Evolutionary conservation across 2,329 filamentous ascomycete genomes (phyloP), one percentile per base, ranked within the genome.

Genomic region (Xylariaceae sp.): DNA sequence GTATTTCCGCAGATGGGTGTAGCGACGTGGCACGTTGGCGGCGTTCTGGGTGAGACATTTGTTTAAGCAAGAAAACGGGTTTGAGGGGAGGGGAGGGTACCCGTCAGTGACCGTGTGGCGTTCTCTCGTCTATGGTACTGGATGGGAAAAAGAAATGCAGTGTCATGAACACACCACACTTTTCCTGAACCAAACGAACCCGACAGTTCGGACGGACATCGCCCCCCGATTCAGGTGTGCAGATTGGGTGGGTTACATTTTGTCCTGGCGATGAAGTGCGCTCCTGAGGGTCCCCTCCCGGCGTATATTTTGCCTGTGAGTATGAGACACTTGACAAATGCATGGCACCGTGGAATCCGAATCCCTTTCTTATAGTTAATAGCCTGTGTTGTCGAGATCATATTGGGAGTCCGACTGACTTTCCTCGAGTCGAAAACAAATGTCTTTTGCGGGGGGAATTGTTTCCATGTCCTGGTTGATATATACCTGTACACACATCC

Each of bases 181-280:
- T 11, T 9, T 29, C 44, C n/a, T 49, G 34, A 47, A 34, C 19
- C 52, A 29, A 19, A 47, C 54, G 55, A 19, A 58, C 55, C 55
- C 53, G 53, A 53, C 55, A 58, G 34, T 46, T 39, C 50, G 52
- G 51, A n/a, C 50, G 49, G 49, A 49, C 35, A 44, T 34, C 34
- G 40, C 41, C 26, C 19, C 40, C 8, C 32, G 41, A 44, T 11
- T 40, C 34, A 19, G 4, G 46, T 31, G 41, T 44, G 42, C 19
- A 51, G n/a, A 39, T 32, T 41, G 29, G 43, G 34, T 6, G 35
- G 35, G 35, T 37, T 41, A 51, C 48, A 47, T 42, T 53, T 34
- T 19, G 19, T 19, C 35, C 35, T 37, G 35, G 35, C 12, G 35
- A 11, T 37, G 12, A 37, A 37, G 35, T 6, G 6, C 32, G 35